Conservation (phyloP, 164 flowering plant genomes). For the Tinospora cordifolia region DNA sequence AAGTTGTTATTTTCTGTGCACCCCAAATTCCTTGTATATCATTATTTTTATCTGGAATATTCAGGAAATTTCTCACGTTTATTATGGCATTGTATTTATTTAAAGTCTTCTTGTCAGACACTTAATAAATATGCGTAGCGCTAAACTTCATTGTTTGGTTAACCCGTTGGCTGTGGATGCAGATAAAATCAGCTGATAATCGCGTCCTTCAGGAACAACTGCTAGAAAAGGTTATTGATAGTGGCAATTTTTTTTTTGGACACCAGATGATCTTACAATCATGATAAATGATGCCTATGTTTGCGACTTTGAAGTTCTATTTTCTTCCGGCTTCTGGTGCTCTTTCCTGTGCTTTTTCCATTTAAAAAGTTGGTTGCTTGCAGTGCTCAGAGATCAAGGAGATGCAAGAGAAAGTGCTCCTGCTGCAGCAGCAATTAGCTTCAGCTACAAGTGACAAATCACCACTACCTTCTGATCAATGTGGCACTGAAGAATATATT, state of each 20-base stretch:
- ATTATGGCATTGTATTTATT: too few species aligned
- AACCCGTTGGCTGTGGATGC: slow-evolving; percentile 21
- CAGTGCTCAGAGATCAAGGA: slow-evolving; percentile 77
- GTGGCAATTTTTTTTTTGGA: background rate
- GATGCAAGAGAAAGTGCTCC: slow-evolving; percentile 52
- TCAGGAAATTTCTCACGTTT: too few species aligned
- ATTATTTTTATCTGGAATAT: too few species aligned
- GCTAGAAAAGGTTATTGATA: slow-evolving; percentile 59
- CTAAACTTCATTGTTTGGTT: background rate
- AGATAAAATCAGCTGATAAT: slow-evolving; percentile 94
- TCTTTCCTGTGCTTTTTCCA: background rate
- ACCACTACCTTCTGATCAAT: slow-evolving; percentile 29
- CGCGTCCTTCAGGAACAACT: slow-evolving; percentile 90
- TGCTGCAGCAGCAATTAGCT: slow-evolving; percentile 63
- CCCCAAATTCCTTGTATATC: background rate
- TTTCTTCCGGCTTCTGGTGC: background rate
- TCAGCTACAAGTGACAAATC: slow-evolving; percentile 31
- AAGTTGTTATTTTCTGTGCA: background rate
- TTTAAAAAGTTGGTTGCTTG: background rate
- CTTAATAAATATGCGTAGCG: background rate
- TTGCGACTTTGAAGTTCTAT: background rate
- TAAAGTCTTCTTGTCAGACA: too few species aligned
- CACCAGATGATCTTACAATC: background rate
- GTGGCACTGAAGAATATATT: slow-evolving; percentile 37
- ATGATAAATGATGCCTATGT: background rate